Conservation (phyloP, 2,329 filamentous ascomycete species). For the Epichloe aotearoae region DNA sequence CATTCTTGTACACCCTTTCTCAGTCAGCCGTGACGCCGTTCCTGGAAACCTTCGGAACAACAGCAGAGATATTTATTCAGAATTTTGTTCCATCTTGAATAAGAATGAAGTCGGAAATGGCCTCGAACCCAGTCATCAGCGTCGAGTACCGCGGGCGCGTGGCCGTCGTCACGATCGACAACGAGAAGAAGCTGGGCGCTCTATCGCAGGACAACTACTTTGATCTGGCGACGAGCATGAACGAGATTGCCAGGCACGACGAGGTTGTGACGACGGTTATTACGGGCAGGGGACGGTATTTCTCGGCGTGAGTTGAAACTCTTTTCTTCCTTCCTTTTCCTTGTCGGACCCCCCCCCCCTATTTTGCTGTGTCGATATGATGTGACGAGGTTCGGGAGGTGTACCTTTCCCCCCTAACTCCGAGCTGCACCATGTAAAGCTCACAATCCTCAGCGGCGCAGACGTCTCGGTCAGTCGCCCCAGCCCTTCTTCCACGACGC, state of each 20-base stretch:
- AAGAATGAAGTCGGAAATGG: no score
- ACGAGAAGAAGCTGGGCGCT: constrained; percentile 78
- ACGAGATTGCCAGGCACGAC: constrained; percentile 63
- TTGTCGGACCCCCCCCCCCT: not conserved
- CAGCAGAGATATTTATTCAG: no score
- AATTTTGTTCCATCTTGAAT: no score
- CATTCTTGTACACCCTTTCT: no score
- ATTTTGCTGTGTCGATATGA: not conserved
- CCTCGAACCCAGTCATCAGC: constrained; percentile 12
- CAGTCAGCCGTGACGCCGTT: no score
- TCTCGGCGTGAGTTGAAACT: constrained; percentile 62
- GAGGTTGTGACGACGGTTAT: constrained; percentile 78
- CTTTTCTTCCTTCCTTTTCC: not conserved
- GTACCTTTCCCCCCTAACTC: no score
- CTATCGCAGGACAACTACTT: constrained; percentile 63
- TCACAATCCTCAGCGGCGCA: constrained; percentile 46
- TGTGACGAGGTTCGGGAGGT: no score
- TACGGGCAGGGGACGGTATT: constrained; percentile 68
- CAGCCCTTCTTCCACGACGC: constrained; percentile 22
- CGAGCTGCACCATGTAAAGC: no score
- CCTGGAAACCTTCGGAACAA: not conserved
- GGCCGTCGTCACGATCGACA: constrained; percentile 74
- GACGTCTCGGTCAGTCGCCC: constrained; percentile 51
- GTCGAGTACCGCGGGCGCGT: constrained; percentile 29
- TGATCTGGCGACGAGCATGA: constrained; percentile 56